Percentiles rank a stretch among this genome's conserved stretches.
phyloP scores from a whole-genome alignment of 2,329 filamentous ascomycete species.

The Myriosclerotinia curreyana region DNA sequence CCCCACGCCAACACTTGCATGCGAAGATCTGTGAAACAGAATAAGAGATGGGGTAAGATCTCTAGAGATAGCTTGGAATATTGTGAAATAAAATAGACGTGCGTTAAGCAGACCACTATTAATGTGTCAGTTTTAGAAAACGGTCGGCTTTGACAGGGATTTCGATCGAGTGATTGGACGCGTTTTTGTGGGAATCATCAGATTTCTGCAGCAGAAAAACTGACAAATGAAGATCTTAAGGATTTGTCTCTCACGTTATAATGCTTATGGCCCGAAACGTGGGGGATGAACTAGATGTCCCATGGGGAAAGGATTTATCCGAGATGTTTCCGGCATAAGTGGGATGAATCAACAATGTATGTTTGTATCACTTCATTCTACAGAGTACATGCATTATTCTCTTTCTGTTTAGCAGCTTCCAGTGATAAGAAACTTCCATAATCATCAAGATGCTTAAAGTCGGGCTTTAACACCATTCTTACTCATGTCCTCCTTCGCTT shows the following conservation, averaged over 20 bases:
- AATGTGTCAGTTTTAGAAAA: background rate
- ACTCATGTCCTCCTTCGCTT: conserved; percentile 35
- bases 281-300: background rate
- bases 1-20: background rate
- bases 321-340: conserved; percentile 1
- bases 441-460: background rate
- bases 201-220: too few species aligned
- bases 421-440: background rate
- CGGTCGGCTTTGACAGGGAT: background rate
- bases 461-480: background rate
- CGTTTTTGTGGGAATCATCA: too few species aligned
- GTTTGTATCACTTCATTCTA: too few species aligned
- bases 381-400: too few species aligned
- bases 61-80: background rate
- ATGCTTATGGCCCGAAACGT: background rate
- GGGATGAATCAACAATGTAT: background rate
- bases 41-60: background rate
- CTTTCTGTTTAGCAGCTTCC: too few species aligned
- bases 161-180: background rate
- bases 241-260: background rate
- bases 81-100: too few species aligned
- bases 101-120: background rate
- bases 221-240: too few species aligned
- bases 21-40: background rate
- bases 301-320: conserved; percentile 5